phyloP scores from a whole-genome alignment of 2,329 filamentous ascomycete genomes.

The Ascochyta fabae region DNA sequence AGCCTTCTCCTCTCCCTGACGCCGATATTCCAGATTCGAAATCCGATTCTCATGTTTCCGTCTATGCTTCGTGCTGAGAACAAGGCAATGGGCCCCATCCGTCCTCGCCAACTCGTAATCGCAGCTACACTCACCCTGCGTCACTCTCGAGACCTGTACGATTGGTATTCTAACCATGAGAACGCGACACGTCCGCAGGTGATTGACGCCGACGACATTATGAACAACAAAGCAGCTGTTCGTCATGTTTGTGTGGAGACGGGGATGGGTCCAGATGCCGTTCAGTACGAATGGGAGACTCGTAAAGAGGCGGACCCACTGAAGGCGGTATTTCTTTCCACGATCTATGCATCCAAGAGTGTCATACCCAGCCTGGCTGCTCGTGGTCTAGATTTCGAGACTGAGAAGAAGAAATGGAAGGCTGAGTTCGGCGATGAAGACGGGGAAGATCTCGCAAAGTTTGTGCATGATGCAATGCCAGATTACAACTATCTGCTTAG shows the following conservation, averaged over 20 bases:
- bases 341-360: conserved; percentile 13
- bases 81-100: not conserved
- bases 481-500: conserved; percentile 24
- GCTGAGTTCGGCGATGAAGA: conserved; percentile 18
- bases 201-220: conserved; percentile 30
- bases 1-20: conserved; percentile 19
- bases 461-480: conserved; percentile 14
- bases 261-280: conserved; percentile 15
- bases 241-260: conserved; percentile 17
- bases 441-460: conserved; percentile 7
- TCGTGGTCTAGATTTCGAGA: conserved; percentile 8
- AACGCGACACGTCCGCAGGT: not conserved
- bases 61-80: conserved; percentile 20
- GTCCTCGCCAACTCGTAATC: not conserved
- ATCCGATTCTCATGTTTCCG: conserved; percentile 25
- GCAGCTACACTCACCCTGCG: not conserved
- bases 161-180: conserved; percentile 20
- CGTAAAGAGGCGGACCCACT: conserved; percentile 4
- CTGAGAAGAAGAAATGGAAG: conserved; percentile 21
- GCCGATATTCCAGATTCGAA: conserved; percentile 26
- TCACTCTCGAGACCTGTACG: conserved; percentile 9
- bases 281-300: conserved; percentile 25
- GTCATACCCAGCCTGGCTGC: conserved; percentile 18
- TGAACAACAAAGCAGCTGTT: conserved; percentile 16
- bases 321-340: conserved; percentile 12